These are phyloP conservation scores for Allodekkera sacchari DNA, from an alignment of 805 yeast genomes.

Conservation along the genomic window DNA sequence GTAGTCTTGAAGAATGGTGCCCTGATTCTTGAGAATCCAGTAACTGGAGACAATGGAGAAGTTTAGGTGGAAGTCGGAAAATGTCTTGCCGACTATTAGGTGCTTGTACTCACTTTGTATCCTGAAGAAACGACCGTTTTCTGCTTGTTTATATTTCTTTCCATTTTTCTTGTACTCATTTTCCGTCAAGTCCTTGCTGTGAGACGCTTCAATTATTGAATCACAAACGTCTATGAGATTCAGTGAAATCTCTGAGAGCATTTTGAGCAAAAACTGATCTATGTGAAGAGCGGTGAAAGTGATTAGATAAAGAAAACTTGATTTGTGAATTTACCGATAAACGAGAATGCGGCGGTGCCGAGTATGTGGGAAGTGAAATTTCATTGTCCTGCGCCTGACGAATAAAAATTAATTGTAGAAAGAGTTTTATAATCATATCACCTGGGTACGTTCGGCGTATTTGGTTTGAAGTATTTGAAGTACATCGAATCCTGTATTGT, in stretches of 20 bases:
- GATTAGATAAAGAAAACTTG: too few species aligned
- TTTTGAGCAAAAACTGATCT: too few species aligned
- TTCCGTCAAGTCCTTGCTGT: conserved; percentile 22
- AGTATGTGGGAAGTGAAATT: too few species aligned
- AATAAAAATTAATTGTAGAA: too few species aligned
- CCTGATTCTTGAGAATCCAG: conserved; percentile 31
- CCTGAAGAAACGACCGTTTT: conserved; percentile 38
- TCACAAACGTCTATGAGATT: conserved; percentile 22
- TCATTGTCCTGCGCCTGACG: too few species aligned
- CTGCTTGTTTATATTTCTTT: conserved; percentile 37
- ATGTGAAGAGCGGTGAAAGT: too few species aligned
- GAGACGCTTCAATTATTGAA: conserved; percentile 14
- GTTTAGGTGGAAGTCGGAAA: conserved; percentile 18
- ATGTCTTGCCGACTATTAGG: conserved; percentile 30
- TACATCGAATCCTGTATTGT: too few species aligned
- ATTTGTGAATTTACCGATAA: too few species aligned
- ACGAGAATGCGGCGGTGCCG: too few species aligned
- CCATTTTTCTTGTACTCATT: conserved; percentile 31
- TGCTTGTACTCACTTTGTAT: conserved; percentile 42
- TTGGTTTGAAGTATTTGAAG: too few species aligned
- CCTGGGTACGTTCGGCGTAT: too few species aligned
- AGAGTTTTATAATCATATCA: too few species aligned
- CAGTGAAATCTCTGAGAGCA: conserved; percentile 19
- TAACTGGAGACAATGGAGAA: conserved; percentile 36
- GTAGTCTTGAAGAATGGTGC: conserved; percentile 26